A percentile compares a stretch with the other conserved stretches of the same genome.
phyloP scores from a whole-genome alignment of 352 stramenopile species.

The Pythium insidiosum region DNA sequence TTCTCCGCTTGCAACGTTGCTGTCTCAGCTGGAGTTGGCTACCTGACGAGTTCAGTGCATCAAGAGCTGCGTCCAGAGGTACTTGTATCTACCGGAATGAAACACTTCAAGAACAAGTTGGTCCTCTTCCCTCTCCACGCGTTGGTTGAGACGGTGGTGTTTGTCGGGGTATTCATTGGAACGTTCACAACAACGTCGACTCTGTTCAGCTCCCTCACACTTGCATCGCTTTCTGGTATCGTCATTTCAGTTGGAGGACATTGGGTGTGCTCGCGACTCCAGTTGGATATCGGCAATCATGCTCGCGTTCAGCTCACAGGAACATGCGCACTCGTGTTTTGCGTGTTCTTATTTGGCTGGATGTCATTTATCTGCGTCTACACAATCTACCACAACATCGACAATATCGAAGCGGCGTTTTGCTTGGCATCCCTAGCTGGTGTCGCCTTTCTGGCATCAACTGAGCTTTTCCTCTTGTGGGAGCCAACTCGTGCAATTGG shows the following conservation, averaged over 20 bases:
- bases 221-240: slow-evolving; percentile 64
- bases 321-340: slow-evolving; percentile 73
- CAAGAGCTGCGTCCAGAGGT: slow-evolving; percentile 53
- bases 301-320: slow-evolving; percentile 52
- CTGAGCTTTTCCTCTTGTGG: slow-evolving; percentile 80
- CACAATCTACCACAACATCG: slow-evolving; percentile 81
- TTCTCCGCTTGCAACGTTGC: slow-evolving; percentile 71
- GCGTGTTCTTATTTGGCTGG: slow-evolving; percentile 61
- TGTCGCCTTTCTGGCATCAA: slow-evolving; percentile 73
- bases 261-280: slow-evolving; percentile 50
- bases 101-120: slow-evolving; percentile 72
- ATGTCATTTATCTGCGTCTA: slow-evolving; percentile 58
- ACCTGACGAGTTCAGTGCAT: slow-evolving; percentile 55
- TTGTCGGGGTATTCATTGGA: slow-evolving; percentile 64
- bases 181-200: slow-evolving; percentile 67
- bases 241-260: slow-evolving; percentile 69
- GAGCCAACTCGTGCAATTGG: slow-evolving; percentile 63
- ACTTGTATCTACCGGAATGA: slow-evolving; percentile 36
- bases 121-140: slow-evolving; percentile 63
- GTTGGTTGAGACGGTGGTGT: slow-evolving; percentile 65
- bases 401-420: slow-evolving; percentile 81
- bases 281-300: slow-evolving; percentile 44
- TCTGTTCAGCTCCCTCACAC: slow-evolving; percentile 62
- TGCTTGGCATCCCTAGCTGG: slow-evolving; percentile 69
- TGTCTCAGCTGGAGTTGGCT: slow-evolving; percentile 48